Percentiles rank a stretch among this genome's conserved stretches.
phyloP scores from a whole-genome alignment of 2,329 filamentous ascomycete genomes.

The Calonectria fujianensis region DNA sequence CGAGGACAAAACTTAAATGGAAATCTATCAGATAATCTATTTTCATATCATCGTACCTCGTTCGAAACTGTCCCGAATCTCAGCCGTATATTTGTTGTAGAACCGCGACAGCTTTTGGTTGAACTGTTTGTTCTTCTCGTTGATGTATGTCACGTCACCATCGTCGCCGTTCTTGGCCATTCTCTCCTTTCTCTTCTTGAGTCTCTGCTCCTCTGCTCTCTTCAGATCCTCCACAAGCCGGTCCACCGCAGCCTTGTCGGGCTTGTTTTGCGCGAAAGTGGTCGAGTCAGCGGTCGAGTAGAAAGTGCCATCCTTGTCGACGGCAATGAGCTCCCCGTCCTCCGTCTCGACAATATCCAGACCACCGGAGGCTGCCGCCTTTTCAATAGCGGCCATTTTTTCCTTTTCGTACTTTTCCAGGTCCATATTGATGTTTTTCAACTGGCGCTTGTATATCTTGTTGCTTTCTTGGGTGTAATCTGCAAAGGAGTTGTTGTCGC shows the following conservation, averaged over 20 bases:
- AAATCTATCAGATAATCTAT: conserved; percentile 39
- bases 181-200: conserved; percentile 91
- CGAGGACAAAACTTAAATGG: conserved; percentile 41
- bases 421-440: conserved; percentile 85
- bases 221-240: conserved; percentile 89
- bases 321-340: conserved; percentile 93
- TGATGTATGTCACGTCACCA: conserved; percentile 97
- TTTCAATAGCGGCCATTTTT: conserved; percentile 89
- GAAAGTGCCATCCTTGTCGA: conserved; percentile 93
- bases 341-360: conserved; percentile 97
- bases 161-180: conserved; percentile 87
- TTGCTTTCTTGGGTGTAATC: conserved; percentile 91
- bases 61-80: conserved; percentile 98
- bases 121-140: conserved; percentile 99
- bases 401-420: conserved; percentile 90
- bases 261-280: conserved; percentile 88
- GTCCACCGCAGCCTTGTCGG: conserved; percentile 90
- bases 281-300: conserved; percentile 92
- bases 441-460: conserved; percentile 95
- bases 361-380: conserved; percentile 87
- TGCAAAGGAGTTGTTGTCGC: conserved; percentile 91
- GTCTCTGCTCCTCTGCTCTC: conserved; percentile 89
- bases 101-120: conserved; percentile 97
- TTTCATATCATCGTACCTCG: conserved; percentile 93
- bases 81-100: conserved; percentile 98